Conservation (phyloP, 2,329 filamentous ascomycete species). For the Sclerotinia spermophila region DNA sequence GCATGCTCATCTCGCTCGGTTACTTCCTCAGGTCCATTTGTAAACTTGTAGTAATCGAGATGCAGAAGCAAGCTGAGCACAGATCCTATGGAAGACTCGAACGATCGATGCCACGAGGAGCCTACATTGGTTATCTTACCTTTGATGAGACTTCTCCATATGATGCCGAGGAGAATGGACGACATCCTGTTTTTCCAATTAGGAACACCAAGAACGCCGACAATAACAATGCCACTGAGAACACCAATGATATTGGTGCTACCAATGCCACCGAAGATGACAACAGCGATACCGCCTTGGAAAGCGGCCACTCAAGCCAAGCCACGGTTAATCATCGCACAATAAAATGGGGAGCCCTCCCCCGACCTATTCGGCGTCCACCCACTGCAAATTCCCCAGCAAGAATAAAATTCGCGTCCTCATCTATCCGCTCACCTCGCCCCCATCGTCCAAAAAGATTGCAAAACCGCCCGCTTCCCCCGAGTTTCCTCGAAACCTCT, state of each 20-base stretch:
- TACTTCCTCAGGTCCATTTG: not conserved
- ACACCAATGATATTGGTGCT: not conserved
- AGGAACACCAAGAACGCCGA: not conserved
- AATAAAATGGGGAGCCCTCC: not conserved
- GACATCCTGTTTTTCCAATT: not conserved
- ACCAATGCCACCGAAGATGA: not conserved
- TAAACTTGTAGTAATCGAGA: not conserved
- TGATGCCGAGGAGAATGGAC: not conserved
- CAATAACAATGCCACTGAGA: not conserved
- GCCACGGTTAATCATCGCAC: not conserved
- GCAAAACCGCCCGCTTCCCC: not conserved
- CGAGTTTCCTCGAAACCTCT: not conserved
- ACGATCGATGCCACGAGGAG: not conserved
- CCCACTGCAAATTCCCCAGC: not conserved
- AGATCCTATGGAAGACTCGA: not conserved
- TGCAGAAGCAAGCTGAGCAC: not conserved
- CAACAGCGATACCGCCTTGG: not conserved
- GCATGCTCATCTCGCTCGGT: not conserved
- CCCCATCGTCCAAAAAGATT: accelerated
- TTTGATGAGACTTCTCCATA: not conserved
- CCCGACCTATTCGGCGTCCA: not conserved
- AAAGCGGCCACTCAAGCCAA: not conserved
- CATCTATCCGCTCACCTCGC: accelerated
- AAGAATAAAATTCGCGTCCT: accelerated
- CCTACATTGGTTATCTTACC: not conserved